Base-by-base conservation (phyloP, 495 filamentous ascomycete species). In the Hypoxylon fragiforme region DNA sequence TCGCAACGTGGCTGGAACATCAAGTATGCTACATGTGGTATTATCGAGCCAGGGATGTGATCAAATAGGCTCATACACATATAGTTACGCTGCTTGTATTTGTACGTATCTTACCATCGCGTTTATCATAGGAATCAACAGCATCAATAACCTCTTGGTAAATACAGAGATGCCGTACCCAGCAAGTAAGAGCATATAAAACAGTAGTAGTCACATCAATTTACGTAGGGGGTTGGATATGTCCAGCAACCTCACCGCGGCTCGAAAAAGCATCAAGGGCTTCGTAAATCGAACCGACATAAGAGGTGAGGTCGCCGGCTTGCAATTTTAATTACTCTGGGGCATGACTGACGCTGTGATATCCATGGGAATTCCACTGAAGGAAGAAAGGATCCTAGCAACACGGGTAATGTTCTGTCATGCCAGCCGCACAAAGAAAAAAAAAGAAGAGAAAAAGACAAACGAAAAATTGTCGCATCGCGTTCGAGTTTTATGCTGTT, bases 251-350 rank as follows among this genome's bases (percentile, higher is more conserved):
- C 56, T 55, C 54, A 60, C 67, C 70, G 70, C 72, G 73, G 73
- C 60, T 73, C 62, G 47, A 73, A 63, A 61, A 74, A 70, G 64
- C 60, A 60, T 39, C 55, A 54, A 40, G 67, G 69, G 67, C 62
- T 65, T 39, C 46, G 63, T 20, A 59, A 67, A 54, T 63, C 71
- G 73, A 71, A 72, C 66, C 73, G 58, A 70, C 70, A 62, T 61
- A 42, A 54, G 50, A 58, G 66, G 69, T 38, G 44, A 59, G 49
- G 22, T 51, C 57, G 65, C 66, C 66, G 54, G 72, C 63, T 50
- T 75, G 74, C 74, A 77, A 78, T 77, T 70, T 55, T 74, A 52
- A 63, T 76, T 60, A 8, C 40, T 78, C 76, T 78, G 66, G 57
- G 69, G 69, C 69, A 73, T 68, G 62, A 73, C 69, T 76, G 73